phyloP scores from a whole-genome alignment of 176 grass and related monocot species.

The Triticum monococcum region DNA sequence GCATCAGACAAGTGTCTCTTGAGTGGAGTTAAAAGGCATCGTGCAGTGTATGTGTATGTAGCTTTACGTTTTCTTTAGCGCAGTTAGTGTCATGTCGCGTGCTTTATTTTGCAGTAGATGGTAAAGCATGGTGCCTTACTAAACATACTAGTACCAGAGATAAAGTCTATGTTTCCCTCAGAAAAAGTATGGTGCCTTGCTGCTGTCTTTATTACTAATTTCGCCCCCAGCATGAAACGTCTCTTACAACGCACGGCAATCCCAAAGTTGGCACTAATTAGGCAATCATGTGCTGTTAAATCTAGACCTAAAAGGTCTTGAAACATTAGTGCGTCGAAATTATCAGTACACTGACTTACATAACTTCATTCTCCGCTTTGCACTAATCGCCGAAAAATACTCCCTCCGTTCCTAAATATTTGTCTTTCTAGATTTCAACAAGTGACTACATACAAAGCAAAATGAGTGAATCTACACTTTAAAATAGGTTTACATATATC shows the following conservation, averaged over 20 bases:
- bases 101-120: background rate
- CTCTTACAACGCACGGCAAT: constrained; percentile 5
- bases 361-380: background rate
- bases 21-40: constrained; percentile 17
- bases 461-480: too few species aligned
- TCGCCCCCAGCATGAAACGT: background rate
- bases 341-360: background rate
- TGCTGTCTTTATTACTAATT: background rate
- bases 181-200: background rate
- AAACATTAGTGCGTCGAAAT: background rate
- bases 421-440: too few species aligned
- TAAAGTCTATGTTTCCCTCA: too few species aligned
- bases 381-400: background rate
- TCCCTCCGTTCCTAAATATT: too few species aligned
- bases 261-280: background rate
- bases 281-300: background rate
- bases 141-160: too few species aligned
- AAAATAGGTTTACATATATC: too few species aligned
- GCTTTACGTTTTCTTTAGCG: constrained; percentile 4
- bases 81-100: background rate
- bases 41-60: too few species aligned
- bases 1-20: background rate
- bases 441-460: too few species aligned
- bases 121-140: too few species aligned
- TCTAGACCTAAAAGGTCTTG: background rate